Evolutionary conservation across 129 eudicot genomes (phyloP).

Genomic region (Tagetes patula): DNA sequence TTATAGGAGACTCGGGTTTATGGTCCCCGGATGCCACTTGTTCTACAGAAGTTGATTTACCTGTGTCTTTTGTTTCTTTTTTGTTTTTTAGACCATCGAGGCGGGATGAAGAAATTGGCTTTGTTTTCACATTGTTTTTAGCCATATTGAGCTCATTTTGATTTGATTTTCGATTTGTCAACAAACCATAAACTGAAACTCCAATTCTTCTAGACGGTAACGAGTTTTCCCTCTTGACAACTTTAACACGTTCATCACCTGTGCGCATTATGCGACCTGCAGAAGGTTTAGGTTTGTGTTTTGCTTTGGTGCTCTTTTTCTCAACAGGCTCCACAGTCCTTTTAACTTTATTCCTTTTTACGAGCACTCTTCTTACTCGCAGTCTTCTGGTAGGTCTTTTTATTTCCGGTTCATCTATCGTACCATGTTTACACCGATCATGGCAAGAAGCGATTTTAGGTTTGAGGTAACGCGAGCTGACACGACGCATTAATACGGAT

Average conservation of each 20-base stretch:
- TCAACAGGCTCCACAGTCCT: conserved; percentile 24
- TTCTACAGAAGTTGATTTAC: conserved; percentile 27
- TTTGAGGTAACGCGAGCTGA: conserved; percentile 31
- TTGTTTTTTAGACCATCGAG: conserved; percentile 26
- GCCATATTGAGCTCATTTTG: conserved; percentile 30
- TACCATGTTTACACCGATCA: conserved; percentile 66
- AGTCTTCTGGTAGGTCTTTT: conserved; percentile 27
- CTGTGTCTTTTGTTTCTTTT: conserved; percentile 18
- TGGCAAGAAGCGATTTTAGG: conserved; percentile 71
- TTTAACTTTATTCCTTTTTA: conserved; percentile 26
- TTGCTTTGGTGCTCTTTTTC: conserved; percentile 22
- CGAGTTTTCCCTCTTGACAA: conserved; percentile 36
- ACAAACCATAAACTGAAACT: neutral
- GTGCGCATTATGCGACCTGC: conserved; percentile 18
- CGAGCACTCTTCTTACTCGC: conserved; percentile 34
- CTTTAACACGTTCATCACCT: conserved; percentile 38
- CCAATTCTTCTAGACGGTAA: conserved; percentile 32
- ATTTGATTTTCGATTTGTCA: conserved; percentile 22
- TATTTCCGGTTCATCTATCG: conserved; percentile 39
- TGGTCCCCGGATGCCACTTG: conserved; percentile 24
- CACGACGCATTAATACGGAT: conserved; percentile 25
- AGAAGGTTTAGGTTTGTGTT: conserved; percentile 29
- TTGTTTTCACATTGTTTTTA: conserved; percentile 24
- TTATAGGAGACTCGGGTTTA: conserved; percentile 32
- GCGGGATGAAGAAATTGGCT: conserved; percentile 26